Evolutionary conservation across 2,329 filamentous ascomycete genomes (phyloP), one percentile per base, ranked within the genome.

Genomic region (Fonsecaea erecta): DNA sequence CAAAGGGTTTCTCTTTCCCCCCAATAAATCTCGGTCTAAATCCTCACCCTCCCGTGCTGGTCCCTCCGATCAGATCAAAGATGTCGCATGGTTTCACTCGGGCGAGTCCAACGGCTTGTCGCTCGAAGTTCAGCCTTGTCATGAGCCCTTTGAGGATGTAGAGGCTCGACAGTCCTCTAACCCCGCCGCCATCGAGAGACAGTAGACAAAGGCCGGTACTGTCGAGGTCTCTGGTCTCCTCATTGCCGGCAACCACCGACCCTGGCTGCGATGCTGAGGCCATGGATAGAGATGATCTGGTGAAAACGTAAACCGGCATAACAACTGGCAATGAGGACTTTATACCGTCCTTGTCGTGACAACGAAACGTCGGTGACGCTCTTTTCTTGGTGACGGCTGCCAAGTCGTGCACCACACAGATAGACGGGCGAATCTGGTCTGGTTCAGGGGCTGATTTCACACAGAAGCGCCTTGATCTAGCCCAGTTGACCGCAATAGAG

Each of bases 21-120:
- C 8, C 28, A 30, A 4, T 3, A 8, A 18, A n/a, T n/a, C 6
- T 9, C 2, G 11, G 14, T n/a, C 11, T 16, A 40, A 40, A 53
- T 11, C 12, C 55, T 55, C 48, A 68, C 63, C 76, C 68, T 30
- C 67, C 68, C 28, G 67, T 69, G 54, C 67, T 70, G 6, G 68
- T 67, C 11, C 67, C 68, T 11, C 63, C 68, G 14, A 70, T 67
- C 37, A 68, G 63, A 26, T 69, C 68, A 52, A 70, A 70, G 3
- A 66, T 57, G n/a, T 69, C 55, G 37, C 63, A 67, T 11, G 68
- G 68, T 30, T 64, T 68, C 26, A 66, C 62, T 30, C 30, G 30
- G 2, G 30, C 28, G 11, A 65, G 54, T 37, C 35, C 51, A 30
- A 28, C 26, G 7, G 55, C 46, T 26, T 57, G 26, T 14, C 62